Evolutionary conservation across 345 rosid genomes (phyloP).

Genomic region (Diplotaxis tenuifolia): DNA sequence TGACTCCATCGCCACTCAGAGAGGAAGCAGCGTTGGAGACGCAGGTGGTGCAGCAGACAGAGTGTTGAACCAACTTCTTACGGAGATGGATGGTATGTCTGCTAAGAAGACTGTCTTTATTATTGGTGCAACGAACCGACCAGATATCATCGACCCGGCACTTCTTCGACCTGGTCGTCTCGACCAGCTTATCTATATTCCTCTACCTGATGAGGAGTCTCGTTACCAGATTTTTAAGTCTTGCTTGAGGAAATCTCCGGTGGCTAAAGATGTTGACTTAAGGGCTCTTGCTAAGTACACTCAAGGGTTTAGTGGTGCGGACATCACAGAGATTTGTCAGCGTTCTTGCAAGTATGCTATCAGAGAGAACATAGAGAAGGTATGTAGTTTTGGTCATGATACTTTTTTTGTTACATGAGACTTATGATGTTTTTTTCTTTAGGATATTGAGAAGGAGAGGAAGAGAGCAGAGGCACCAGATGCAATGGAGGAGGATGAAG

Average conservation of each 20-base stretch:
- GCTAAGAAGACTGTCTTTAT: constrained; percentile 69
- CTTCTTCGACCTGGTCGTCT: constrained; percentile 66
- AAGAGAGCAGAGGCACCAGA: constrained; percentile 30
- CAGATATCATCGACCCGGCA: constrained; percentile 57
- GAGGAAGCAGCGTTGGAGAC: constrained; percentile 64
- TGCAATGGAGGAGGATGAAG: constrained; percentile 57
- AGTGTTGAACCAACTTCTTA: constrained; percentile 64
- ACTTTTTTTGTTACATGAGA: not conserved
- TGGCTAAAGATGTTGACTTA: constrained; percentile 58
- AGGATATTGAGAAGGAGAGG: constrained; percentile 39
- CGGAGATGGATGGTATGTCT: constrained; percentile 78
- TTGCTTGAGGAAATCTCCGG: constrained; percentile 59
- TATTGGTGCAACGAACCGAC: constrained; percentile 66
- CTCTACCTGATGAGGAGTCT: constrained; percentile 71
- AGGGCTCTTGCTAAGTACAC: constrained; percentile 60
- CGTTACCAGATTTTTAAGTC: constrained; percentile 57
- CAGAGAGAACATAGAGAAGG: constrained; percentile 72
- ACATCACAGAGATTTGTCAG: constrained; percentile 68
- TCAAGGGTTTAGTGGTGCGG: constrained; percentile 69
- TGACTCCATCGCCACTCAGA: constrained; percentile 76
- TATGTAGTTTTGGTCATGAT: constrained; percentile 3
- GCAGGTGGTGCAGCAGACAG: constrained; percentile 73
- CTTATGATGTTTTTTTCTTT: not conserved
- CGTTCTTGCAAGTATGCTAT: constrained; percentile 69
- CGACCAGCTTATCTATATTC: constrained; percentile 66